phyloP scores from a whole-genome alignment of 495 filamentous ascomycete species.

The Aspergillus haitiensis region DNA sequence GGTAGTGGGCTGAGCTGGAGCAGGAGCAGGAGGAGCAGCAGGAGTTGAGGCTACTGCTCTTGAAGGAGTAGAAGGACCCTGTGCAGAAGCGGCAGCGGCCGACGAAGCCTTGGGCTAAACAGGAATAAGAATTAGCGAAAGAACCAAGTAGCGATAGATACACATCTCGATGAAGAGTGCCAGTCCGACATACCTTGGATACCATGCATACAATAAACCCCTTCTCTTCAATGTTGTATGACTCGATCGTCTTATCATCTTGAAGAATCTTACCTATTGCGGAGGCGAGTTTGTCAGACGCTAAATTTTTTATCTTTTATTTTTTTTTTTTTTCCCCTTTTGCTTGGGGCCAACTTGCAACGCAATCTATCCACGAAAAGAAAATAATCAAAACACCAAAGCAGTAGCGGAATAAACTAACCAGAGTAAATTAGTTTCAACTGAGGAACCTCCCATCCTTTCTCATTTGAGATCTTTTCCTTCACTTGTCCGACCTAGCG shows the following conservation, averaged over 20 bases:
- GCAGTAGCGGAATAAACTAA: slow-evolving; percentile 44
- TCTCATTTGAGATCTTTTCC: slow-evolving; percentile 82
- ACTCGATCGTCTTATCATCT: slow-evolving; percentile 92
- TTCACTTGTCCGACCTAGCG: slow-evolving; percentile 81
- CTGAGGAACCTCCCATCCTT: slow-evolving; percentile 83
- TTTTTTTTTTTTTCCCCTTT: neutral
- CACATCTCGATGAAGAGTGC: neutral
- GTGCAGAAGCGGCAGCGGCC: slow-evolving; percentile 53
- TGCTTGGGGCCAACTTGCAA: neutral
- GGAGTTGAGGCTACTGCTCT: slow-evolving; percentile 49
- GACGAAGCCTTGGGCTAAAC: slow-evolving; percentile 69
- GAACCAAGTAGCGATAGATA: slow-evolving; percentile 2
- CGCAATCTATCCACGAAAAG: too few relatives aligned
- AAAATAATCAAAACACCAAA: neutral
- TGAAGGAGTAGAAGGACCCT: slow-evolving; percentile 60
- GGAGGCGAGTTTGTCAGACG: slow-evolving; percentile 1
- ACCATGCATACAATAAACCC: slow-evolving; percentile 98
- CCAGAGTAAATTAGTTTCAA: slow-evolving; percentile 98
- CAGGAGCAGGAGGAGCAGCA: slow-evolving; percentile 66
- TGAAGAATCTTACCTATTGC: slow-evolving; percentile 89
- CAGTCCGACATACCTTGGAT: slow-evolving; percentile 68
- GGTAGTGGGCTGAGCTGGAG: slow-evolving; percentile 62
- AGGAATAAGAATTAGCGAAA: slow-evolving; percentile 8
- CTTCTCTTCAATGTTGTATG: slow-evolving; percentile 98
- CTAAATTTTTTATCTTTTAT: too few relatives aligned